phyloP scores from a whole-genome alignment of 2,329 filamentous ascomycete species.

The Phaeosphaeria sp. region DNA sequence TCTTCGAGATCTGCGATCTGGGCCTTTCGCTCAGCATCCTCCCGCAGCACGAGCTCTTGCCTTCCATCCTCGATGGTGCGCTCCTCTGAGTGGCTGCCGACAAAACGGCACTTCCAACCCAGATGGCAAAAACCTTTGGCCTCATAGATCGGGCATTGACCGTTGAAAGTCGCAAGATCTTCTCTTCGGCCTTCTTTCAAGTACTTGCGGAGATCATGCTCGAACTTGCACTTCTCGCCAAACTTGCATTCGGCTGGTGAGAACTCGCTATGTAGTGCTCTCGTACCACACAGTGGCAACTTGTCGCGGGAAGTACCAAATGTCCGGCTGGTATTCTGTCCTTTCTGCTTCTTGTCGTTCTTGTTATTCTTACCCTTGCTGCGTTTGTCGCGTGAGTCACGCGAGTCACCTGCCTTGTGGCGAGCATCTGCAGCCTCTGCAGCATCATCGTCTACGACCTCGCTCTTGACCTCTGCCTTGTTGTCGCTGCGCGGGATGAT shows the following conservation, averaged over 20 bases:
- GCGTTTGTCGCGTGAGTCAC: constrained; percentile 43
- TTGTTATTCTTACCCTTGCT: constrained; percentile 58
- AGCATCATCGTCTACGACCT: constrained; percentile 60
- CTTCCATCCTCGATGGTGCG: constrained; percentile 77
- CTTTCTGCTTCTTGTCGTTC: constrained; percentile 69
- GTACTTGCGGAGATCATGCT: constrained; percentile 87
- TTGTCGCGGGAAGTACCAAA: constrained; percentile 83
- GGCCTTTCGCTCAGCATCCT: constrained; percentile 58
- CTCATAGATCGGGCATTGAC: constrained; percentile 83
- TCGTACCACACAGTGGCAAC: constrained; percentile 77
- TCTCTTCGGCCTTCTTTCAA: constrained; percentile 79
- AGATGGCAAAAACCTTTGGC: constrained; percentile 76
- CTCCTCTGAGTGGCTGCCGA: constrained; percentile 85
- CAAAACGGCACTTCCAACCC: constrained; percentile 95
- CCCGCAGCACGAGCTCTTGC: constrained; percentile 78
- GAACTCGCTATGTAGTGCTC: constrained; percentile 77
- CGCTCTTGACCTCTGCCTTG: constrained; percentile 29
- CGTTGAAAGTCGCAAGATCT: constrained; percentile 77
- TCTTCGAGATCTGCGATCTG: constrained; percentile 52
- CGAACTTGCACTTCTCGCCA: constrained; percentile 79
- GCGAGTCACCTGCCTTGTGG: constrained; percentile 47
- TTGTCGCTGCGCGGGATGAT: constrained; percentile 38
- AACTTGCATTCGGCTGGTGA: constrained; percentile 77
- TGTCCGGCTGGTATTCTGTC: constrained; percentile 82
- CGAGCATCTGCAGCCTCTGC: constrained; percentile 61